phyloP scores from a whole-genome alignment of 1,284 basidiomycete genomes.

The Rhizoctonia solani region DNA sequence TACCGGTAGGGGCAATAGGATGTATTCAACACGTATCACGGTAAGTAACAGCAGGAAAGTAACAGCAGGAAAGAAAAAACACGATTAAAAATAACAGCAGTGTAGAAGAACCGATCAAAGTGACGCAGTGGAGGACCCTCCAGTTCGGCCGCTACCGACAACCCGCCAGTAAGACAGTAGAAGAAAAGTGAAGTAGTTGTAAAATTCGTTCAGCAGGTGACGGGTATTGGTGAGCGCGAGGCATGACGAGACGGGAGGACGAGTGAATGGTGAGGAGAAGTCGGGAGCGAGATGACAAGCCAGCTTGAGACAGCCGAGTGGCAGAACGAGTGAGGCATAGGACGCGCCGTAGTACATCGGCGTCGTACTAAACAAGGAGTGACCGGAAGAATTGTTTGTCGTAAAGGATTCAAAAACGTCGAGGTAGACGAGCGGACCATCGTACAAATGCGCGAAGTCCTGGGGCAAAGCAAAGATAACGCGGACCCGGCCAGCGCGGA shows the following conservation, averaged over 20 bases:
- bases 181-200: not conserved
- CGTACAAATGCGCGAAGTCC: not conserved
- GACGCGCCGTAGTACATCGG: not conserved
- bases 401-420: constrained; percentile 4
- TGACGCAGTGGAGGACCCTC: not conserved
- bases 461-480: constrained; percentile 13
- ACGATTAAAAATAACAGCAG: too few relatives aligned
- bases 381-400: not conserved
- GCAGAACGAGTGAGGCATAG: not conserved
- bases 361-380: not conserved
- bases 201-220: constrained; percentile 9
- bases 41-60: too few relatives aligned
- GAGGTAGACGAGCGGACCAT: not conserved
- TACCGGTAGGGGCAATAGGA: too few relatives aligned
- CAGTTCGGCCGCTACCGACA: not conserved
- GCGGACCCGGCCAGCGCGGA: constrained; percentile 11
- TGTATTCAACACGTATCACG: too few relatives aligned
- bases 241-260: not conserved
- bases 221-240: not conserved
- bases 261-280: not conserved
- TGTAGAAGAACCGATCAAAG: not conserved
- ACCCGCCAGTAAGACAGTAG: not conserved
- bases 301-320: not conserved
- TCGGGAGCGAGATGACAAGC: constrained; percentile 10
- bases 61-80: too few relatives aligned